Percentiles rank a stretch among this genome's conserved stretches.
phyloP scores from a whole-genome alignment of 2,329 filamentous ascomycete species.

The Colletotrichum sublineola region DNA sequence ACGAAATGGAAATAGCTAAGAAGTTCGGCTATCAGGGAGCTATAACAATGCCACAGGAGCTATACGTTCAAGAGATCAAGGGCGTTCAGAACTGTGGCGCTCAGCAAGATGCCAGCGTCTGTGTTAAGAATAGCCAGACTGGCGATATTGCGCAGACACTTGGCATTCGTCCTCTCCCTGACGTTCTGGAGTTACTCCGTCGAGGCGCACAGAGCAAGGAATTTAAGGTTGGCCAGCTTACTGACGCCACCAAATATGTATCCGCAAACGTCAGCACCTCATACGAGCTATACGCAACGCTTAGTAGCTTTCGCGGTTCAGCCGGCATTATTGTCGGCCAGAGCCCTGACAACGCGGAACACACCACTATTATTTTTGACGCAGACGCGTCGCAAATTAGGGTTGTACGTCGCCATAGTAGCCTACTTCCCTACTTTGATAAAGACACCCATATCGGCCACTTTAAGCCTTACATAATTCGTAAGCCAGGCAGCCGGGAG shows the following conservation, averaged over 20 bases:
- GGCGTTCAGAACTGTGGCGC: constrained; percentile 39
- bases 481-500: background rate
- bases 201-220: constrained; percentile 27
- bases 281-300: constrained; percentile 41
- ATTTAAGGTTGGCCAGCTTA: constrained; percentile 30
- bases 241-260: constrained; percentile 13
- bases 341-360: constrained; percentile 40
- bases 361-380: constrained; percentile 41
- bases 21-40: constrained; percentile 41
- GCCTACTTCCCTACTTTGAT: constrained; percentile 40
- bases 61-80: constrained; percentile 41
- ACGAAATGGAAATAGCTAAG: constrained; percentile 33
- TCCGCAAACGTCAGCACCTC: constrained; percentile 34
- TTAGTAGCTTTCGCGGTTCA: constrained; percentile 25
- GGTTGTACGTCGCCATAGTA: constrained; percentile 38
- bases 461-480: constrained; percentile 40
- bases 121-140: constrained; percentile 24
- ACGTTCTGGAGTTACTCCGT: constrained; percentile 40
- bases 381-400: constrained; percentile 32
- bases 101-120: constrained; percentile 38
- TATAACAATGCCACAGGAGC: constrained; percentile 41
- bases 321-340: constrained; percentile 40
- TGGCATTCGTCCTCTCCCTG: constrained; percentile 36
- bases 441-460: constrained; percentile 40
- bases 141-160: constrained; percentile 40